A percentile compares a stretch with the other conserved stretches of the same genome.
Conservation (phyloP, 2,329 filamentous ascomycete species). For the Rutstroemia sp. region DNA sequence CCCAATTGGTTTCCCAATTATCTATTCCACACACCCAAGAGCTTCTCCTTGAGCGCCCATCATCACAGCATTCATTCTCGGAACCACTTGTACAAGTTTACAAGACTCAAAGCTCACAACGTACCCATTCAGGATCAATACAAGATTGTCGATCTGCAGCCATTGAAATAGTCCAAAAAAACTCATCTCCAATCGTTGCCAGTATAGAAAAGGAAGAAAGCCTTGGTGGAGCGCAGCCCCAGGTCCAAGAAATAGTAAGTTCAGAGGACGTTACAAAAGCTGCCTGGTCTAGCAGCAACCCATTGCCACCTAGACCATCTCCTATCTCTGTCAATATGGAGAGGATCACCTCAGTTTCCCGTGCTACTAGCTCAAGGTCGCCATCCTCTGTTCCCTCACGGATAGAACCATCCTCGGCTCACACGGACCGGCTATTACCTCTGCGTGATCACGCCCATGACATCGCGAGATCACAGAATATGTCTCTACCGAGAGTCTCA, state of each 20-base stretch:
- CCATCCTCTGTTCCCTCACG: conserved; percentile 2
- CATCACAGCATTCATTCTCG: not conserved
- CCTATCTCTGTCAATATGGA: not conserved
- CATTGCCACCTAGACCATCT: not conserved
- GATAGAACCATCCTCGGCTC: not conserved
- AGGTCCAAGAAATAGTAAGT: not conserved
- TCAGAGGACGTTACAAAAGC: not conserved
- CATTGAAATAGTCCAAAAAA: not conserved
- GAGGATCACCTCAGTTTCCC: not conserved
- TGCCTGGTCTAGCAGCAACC: not conserved
- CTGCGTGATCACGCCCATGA: conserved; percentile 1
- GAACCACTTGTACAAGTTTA: conserved; percentile 1
- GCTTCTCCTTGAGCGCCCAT: not conserved
- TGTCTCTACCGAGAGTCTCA: conserved; percentile 3
- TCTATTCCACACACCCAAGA: not conserved
- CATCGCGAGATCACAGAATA: not conserved
- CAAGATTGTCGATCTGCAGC: not conserved
- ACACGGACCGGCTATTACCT: not conserved
- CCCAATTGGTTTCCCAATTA: conserved; percentile 10
- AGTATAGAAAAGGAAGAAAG: not conserved
- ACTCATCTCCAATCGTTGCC: not conserved
- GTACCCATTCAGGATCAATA: not conserved
- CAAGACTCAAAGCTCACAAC: not conserved
- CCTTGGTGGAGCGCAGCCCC: not conserved
- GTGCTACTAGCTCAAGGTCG: conserved; percentile 2